phyloP scores from a whole-genome alignment of 306 rosid genomes.

The Inga laurina region DNA sequence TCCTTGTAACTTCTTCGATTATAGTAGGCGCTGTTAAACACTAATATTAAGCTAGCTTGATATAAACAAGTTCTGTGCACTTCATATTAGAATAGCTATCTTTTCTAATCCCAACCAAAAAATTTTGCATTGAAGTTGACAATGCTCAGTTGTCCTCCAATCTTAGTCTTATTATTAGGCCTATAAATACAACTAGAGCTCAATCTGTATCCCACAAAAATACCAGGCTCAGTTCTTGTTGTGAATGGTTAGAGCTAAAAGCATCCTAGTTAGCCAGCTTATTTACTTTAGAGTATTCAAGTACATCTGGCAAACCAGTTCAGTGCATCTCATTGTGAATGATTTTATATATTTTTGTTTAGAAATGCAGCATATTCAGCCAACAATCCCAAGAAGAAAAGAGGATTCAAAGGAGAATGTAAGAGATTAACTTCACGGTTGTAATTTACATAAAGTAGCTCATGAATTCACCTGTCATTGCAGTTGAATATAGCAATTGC shows the following conservation, averaged over 20 bases:
- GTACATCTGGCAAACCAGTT: neutral
- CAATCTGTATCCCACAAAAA: neutral
- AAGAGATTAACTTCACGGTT: neutral
- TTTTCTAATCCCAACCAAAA: neutral
- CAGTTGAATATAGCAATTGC: slow-evolving; percentile 49
- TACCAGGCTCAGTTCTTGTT: neutral
- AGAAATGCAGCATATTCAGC: neutral
- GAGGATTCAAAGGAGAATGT: neutral
- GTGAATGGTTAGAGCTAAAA: neutral
- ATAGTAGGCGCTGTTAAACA: neutral
- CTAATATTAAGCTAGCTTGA: neutral
- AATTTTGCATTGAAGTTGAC: neutral
- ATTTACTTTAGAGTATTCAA: neutral
- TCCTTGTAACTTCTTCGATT: neutral
- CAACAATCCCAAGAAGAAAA: neutral
- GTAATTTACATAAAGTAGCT: neutral
- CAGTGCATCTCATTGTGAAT: neutral
- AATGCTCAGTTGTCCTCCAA: neutral
- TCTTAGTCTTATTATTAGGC: too few relatives aligned
- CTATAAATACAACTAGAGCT: neutral
- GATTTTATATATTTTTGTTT: neutral
- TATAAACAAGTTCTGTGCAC: neutral
- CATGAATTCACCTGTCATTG: slow-evolving; percentile 50
- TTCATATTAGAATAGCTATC: neutral
- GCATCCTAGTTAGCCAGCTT: neutral